Conservation (phyloP, 192 early-diverging fungal genomes). For the Coemansia pectinata region DNA sequence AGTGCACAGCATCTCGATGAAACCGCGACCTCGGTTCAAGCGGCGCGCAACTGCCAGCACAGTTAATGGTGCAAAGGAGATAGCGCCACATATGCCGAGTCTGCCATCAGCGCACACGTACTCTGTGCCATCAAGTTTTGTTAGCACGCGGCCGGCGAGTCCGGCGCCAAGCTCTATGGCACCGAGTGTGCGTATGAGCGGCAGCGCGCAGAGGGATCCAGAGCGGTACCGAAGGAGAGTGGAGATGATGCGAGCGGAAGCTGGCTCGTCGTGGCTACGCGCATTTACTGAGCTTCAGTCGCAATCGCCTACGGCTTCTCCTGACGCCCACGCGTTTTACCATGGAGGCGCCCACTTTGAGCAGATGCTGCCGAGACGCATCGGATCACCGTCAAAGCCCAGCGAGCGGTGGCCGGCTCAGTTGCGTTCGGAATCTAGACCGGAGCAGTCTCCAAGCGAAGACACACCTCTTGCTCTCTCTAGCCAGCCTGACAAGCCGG, state of each 20-base stretch:
- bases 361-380: constrained; percentile 3
- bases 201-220: constrained; percentile 26
- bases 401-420: neutral
- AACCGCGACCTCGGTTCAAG: constrained; percentile 6
- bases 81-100: neutral
- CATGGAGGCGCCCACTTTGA: constrained; percentile 20
- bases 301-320: constrained; percentile 20
- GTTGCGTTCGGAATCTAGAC: neutral
- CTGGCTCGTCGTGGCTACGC: constrained; percentile 50
- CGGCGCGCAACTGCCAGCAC: constrained; percentile 44
- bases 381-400: constrained; percentile 1
- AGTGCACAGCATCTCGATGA: constrained; percentile 21
- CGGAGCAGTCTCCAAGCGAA: neutral
- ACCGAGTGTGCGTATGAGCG: constrained; percentile 25
- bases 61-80: neutral
- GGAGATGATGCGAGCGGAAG: constrained; percentile 56
- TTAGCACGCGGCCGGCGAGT: constrained; percentile 19
- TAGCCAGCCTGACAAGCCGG: neutral
- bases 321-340: neutral
- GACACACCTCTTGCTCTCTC: neutral
- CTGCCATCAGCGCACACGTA: constrained; percentile 2
- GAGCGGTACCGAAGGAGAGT: constrained; percentile 51
- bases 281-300: constrained; percentile 53
- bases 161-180: constrained; percentile 22
- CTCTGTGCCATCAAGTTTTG: constrained; percentile 41